Base-by-base conservation (phyloP, 345 rosid species). In the Schrenkiella parvula region DNA sequence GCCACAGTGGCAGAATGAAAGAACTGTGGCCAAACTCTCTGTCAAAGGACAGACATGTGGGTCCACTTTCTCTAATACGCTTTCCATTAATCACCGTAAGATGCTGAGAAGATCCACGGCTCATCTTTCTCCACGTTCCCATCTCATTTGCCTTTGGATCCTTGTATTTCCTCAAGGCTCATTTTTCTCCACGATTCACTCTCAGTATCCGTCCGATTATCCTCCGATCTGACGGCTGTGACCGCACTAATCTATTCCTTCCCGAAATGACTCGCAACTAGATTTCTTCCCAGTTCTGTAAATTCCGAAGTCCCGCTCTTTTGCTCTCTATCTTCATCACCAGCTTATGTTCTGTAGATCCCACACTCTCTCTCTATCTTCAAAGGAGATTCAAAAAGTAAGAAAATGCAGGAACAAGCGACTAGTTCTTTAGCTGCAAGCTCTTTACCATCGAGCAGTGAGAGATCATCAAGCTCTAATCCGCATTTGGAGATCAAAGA, bases 381-480 rank as follows among this genome's bases (percentile, higher is more conserved):
- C 17, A 10, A 12, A 53, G 28, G 22, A 4, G 51, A 47, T 64
- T 43, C 21, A 34, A 15, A 13, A 67, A 47, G 69, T 1, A 79
- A 78, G 44, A 22, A 21, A 64, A 92, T 95, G 99, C 96, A 91
- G 62, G 99, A 90, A 51, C 97, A 84, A 73, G 85, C 89, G 8
- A 85, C 96, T 9, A 88, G 97, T 59, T 89, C 95, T 29, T 38
- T 89, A 11, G 89, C 96, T 2, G 96, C 93, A 1, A 91, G 85
- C 78, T 95, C 99, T 64, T 38, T 95, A 35, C 95, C 89, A 4
- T 92, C 97, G 15, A 92, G 99, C 77, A 92, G 99, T 32, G 99
- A 95, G 78, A 85, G 96, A 76, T 95, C 99, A 31, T 90, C 99
- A n/a, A 90, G 99, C 81, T 90, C 99, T 11, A 91, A 92, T 41